Evolutionary conservation across 306 rosid species (phyloP).

Genomic region (Albizia julibrissin): DNA sequence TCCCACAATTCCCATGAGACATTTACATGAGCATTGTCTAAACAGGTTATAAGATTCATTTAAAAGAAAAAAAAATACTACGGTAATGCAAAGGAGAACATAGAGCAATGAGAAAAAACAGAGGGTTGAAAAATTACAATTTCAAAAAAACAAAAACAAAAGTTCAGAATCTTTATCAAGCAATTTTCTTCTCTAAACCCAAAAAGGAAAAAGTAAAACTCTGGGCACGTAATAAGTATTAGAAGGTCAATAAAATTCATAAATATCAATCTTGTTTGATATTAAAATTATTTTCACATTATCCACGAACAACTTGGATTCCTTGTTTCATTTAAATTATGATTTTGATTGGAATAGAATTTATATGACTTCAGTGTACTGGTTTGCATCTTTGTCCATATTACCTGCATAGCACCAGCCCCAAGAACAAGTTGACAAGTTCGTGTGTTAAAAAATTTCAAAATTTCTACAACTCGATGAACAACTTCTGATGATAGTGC

Average conservation of each 20-base stretch:
- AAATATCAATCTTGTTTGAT: too few relatives aligned
- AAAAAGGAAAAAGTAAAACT: neutral
- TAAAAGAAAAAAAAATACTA: neutral
- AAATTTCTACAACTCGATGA: conserved; percentile 90
- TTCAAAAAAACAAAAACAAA: neutral
- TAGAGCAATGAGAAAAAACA: neutral
- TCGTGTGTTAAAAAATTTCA: conserved; percentile 96
- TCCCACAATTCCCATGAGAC: neutral
- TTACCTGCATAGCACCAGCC: conserved; percentile 99
- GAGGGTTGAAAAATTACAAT: neutral
- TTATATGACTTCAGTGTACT: neutral
- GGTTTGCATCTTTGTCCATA: conserved; percentile 2
- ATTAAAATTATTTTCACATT: too few relatives aligned
- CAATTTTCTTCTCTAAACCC: neutral
- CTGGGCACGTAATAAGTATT: neutral
- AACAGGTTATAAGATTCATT: neutral
- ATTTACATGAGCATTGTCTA: neutral
- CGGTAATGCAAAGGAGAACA: neutral
- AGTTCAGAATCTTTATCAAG: neutral
- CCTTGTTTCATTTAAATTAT: too few relatives aligned
- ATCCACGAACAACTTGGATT: too few relatives aligned
- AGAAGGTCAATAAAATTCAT: neutral
- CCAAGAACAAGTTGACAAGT: conserved; percentile 99
- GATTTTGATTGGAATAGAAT: neutral
- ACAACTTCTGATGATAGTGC: conserved; percentile 88